Evolutionary conservation across 2,329 filamentous ascomycete genomes (phyloP), one percentile per base, ranked within the genome.

Genomic region (Diaporthe citri): DNA sequence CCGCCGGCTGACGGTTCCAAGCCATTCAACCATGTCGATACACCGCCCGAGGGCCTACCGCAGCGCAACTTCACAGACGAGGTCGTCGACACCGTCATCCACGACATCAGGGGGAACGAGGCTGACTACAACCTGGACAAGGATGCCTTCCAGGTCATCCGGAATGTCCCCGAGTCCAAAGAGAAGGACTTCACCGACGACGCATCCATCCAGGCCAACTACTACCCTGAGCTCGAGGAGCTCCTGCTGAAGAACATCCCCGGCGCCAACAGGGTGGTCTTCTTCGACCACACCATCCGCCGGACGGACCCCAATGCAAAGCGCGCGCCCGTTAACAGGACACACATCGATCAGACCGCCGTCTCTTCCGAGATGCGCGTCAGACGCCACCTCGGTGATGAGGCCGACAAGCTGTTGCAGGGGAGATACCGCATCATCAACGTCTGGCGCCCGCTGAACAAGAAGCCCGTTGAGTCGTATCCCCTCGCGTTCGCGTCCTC

Each of bases 221-320:
- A 97, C 87, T 98, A 98, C 85, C 93, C 95, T 0, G 95, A 98
- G 82, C 90, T 97, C 12, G 93, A 96, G 84, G 82, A 88, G 66
- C 85, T 97, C 36, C 86, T 98, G 0, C 85, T 95, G 3, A 85
- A 90, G 20, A 83, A 90, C 74, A 87, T 97, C 22, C 91, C 93
- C 0, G 94, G 93, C 71, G 88, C 90, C 36, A 88, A 90, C 74
- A 88, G 88, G 6, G 87, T 97, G 41, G 86, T 94, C 78, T 86
- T 97, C 81, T 98, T 97, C 84, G 95, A 97, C 86, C 94, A 98
- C 86, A 97, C 95, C 10, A 91, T 97, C 82, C 93, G 95, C n/a
- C 90, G 93, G 56, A 87, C 90, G 15, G 81, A 84, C 2, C 88
- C 91, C 0, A 83, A 86, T 71, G 89, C 93, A 0, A 82, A 83